Evolutionary conservation across 1,284 basidiomycete species (phyloP).

Genomic region (Trametes pubescens): DNA sequence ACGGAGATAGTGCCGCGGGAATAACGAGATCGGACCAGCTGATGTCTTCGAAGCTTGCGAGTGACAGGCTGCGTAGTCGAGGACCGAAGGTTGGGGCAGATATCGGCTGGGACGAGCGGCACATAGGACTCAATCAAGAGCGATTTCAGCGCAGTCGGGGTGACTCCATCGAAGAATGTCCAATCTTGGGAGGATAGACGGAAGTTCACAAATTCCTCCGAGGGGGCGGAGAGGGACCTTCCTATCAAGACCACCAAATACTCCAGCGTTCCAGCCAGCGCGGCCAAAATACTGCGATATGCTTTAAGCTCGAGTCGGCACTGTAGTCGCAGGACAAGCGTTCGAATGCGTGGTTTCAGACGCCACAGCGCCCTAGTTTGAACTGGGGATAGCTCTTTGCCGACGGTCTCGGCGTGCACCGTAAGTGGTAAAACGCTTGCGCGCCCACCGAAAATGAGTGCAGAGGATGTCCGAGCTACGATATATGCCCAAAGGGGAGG

Average conservation of each 20-base stretch:
- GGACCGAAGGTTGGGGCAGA: background rate
- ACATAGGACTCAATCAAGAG: background rate
- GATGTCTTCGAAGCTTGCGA: no score
- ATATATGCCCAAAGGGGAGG: conserved; percentile 14
- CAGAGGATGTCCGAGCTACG: background rate
- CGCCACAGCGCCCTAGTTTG: background rate
- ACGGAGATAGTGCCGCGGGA: background rate
- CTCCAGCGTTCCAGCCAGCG: background rate
- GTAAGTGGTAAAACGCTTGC: background rate
- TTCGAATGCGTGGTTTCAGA: conserved; percentile 2
- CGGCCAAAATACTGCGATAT: background rate
- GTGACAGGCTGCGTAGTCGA: background rate
- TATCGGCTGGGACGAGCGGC: background rate
- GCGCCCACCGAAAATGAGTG: background rate
- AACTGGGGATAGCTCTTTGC: background rate
- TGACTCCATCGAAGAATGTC: background rate
- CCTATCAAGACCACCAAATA: background rate
- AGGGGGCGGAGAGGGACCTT: no score
- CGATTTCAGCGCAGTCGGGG: background rate
- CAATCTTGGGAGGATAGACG: no score
- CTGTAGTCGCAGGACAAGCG: conserved; percentile 1
- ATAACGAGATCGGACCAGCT: no score
- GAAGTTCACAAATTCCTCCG: no score
- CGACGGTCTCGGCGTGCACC: background rate
- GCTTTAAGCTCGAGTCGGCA: background rate